phyloP scores from a whole-genome alignment of 306 rosid species.

The Cucumis melo region DNA sequence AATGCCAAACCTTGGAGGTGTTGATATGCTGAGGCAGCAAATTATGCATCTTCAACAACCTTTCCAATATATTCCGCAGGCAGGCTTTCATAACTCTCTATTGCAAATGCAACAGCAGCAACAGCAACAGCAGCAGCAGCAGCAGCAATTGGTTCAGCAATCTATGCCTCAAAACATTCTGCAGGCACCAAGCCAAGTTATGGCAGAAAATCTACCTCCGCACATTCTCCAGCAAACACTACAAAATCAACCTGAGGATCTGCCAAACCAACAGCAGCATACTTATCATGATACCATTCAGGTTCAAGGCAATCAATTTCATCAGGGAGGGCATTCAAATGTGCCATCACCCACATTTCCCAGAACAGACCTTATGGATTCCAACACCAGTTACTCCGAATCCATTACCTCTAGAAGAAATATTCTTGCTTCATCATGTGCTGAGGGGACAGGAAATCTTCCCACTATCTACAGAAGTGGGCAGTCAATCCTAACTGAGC shows the following conservation, averaged over 20 bases:
- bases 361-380: conserved; percentile 44
- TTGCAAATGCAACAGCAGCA: conserved; percentile 52
- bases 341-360: conserved; percentile 53
- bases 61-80: conserved; percentile 50
- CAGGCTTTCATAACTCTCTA: conserved; percentile 34
- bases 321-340: conserved; percentile 50
- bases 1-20: conserved; percentile 50
- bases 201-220: conserved; percentile 45
- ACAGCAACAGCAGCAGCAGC: conserved; percentile 32
- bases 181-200: conserved; percentile 39
- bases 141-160: conserved; percentile 39
- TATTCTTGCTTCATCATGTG: conserved; percentile 39
- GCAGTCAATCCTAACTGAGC: conserved; percentile 46
- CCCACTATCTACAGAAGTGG: conserved; percentile 44
- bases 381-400: conserved; percentile 39
- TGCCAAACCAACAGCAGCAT: conserved; percentile 36
- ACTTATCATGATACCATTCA: conserved; percentile 36
- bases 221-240: conserved; percentile 43
- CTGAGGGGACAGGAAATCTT: conserved; percentile 51
- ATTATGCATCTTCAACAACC: conserved; percentile 70
- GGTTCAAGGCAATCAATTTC: conserved; percentile 48
- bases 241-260: conserved; percentile 38
- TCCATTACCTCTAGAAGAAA: conserved; percentile 41
- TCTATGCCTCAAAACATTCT: conserved; percentile 34
- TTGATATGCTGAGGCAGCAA: conserved; percentile 57